Percentiles rank a stretch among this genome's conserved stretches.
These are phyloP conservation scores for Eimeria tenella DNA, from an alignment of 169 alveolate genomes.

Conservation along the genomic window DNA sequence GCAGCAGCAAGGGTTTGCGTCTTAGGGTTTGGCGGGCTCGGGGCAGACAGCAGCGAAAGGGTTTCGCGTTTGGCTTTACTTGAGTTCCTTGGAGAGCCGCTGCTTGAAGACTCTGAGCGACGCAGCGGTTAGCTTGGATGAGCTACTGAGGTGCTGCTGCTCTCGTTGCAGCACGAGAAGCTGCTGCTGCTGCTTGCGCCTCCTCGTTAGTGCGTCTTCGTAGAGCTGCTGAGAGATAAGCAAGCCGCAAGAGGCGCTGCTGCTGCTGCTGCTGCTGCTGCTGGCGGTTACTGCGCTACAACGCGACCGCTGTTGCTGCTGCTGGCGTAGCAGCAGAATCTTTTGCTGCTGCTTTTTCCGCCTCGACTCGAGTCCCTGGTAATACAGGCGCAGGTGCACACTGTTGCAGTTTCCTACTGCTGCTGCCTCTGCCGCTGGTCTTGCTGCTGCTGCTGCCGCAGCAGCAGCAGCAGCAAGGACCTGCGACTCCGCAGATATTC, in stretches of 20 bases:
- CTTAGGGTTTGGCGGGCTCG: background rate
- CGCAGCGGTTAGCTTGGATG: constrained; percentile 21
- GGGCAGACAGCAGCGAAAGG: background rate
- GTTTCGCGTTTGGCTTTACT: background rate
- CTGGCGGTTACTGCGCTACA: background rate
- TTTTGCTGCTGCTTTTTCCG: constrained; percentile 40
- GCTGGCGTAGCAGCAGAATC: constrained; percentile 45
- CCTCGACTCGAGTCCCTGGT: constrained; percentile 27
- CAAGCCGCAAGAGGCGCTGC: constrained; percentile 29
- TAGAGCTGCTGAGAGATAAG: constrained; percentile 28
- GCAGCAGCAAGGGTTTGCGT: constrained; percentile 11
- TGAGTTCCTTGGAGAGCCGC: constrained; percentile 30
- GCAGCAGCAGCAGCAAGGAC: constrained; percentile 55
- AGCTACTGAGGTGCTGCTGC: constrained; percentile 35
- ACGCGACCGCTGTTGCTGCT: constrained; percentile 1
- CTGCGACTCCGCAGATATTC: constrained; percentile 54
- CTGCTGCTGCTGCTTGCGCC: constrained; percentile 53
- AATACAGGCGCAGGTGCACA: constrained; percentile 35
- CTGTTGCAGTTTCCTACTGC: constrained; percentile 46
- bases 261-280: constrained; percentile 52
- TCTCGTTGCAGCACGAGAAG: constrained; percentile 29
- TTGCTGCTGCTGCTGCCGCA: constrained; percentile 50
- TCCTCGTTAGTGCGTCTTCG: constrained; percentile 38
- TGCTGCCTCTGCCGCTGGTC: constrained; percentile 41
- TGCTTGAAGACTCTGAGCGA: constrained; percentile 40